Evolutionary conservation across 306 rosid genomes (phyloP).

Genomic region (Ceratonia siliqua): DNA sequence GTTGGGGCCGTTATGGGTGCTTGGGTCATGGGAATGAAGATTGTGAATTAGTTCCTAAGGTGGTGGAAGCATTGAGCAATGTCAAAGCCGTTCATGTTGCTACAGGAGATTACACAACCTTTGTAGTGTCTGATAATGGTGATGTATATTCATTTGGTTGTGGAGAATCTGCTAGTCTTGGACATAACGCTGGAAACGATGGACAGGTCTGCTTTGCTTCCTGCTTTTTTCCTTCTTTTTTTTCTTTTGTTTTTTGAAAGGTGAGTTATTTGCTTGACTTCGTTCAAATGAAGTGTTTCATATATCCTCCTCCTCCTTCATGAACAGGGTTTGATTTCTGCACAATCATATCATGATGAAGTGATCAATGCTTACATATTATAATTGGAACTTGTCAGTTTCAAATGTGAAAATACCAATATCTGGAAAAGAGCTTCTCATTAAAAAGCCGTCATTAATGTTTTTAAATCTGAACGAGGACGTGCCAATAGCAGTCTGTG

Average conservation of each 20-base stretch:
- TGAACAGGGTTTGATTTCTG: neutral
- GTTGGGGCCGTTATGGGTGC: conserved; percentile 98
- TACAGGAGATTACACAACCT: conserved; percentile 96
- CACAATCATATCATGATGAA: neutral
- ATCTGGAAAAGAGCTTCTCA: neutral
- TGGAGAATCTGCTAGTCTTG: conserved; percentile 97
- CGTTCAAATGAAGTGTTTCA: neutral
- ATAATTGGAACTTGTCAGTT: neutral
- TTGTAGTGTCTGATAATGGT: conserved; percentile 76
- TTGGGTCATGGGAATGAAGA: conserved; percentile 96
- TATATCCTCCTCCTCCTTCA: neutral
- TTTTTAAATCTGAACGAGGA: no score
- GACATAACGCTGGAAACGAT: conserved; percentile 56
- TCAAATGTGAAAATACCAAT: neutral
- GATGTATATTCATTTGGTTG: conserved; percentile 93
- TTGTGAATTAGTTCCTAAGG: conserved; percentile 84
- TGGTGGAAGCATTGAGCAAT: conserved; percentile 68
- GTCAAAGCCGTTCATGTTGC: conserved; percentile 88
- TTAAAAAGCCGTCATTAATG: neutral
- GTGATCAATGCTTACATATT: neutral
- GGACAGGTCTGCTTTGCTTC: conserved; percentile 61
- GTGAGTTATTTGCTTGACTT: neutral
- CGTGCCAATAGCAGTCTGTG: no score
- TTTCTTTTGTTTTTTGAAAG: no score
- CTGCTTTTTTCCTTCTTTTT: conserved; percentile 6